phyloP scores from a whole-genome alignment of 345 rosid species.

The Brassica nigra region DNA sequence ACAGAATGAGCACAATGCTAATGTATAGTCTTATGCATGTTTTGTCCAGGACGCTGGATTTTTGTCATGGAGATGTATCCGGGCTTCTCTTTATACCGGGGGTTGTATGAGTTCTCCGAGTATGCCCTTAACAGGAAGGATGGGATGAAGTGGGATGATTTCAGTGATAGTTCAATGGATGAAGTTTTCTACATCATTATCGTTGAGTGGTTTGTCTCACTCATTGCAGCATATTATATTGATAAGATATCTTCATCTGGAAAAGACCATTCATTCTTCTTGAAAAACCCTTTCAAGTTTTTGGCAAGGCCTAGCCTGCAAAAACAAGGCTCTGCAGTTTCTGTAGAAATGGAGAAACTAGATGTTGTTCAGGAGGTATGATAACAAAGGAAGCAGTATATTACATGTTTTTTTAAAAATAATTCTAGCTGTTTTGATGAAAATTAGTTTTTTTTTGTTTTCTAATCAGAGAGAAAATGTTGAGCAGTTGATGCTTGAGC shows the following conservation, averaged over 20 bases:
- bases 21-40: background rate
- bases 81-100: constrained; percentile 86
- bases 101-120: constrained; percentile 74
- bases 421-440: constrained; percentile 4
- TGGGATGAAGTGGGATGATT: constrained; percentile 80
- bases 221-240: constrained; percentile 65
- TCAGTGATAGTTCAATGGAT: constrained; percentile 72
- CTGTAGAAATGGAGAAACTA: constrained; percentile 74
- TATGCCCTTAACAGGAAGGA: constrained; percentile 57
- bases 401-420: background rate
- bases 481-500: constrained; percentile 63
- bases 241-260: constrained; percentile 61
- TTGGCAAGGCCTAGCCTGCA: constrained; percentile 54
- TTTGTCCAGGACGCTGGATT: constrained; percentile 68
- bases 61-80: constrained; percentile 79
- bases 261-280: constrained; percentile 59
- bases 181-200: constrained; percentile 66
- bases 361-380: constrained; percentile 91
- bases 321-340: constrained; percentile 69
- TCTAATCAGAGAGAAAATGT: constrained; percentile 71
- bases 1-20: background rate
- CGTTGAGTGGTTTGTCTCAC: constrained; percentile 70
- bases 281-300: constrained; percentile 50
- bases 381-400: background rate
- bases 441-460: background rate